phyloP scores from a whole-genome alignment of 371 early-diverging fungal species.

The Mortierella sp. region DNA sequence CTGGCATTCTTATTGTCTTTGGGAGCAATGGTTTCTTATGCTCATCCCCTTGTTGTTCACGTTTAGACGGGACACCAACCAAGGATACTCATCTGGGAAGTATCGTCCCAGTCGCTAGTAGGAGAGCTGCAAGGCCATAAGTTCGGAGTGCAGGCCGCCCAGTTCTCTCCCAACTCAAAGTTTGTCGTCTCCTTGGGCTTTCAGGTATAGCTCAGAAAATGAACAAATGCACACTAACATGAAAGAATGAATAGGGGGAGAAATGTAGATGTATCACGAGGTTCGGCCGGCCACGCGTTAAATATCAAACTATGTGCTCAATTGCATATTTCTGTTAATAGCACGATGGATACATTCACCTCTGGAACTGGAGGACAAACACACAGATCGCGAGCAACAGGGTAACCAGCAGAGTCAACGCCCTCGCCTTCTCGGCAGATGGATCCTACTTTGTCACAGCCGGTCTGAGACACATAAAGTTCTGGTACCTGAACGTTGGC shows the following conservation, averaged over 20 bases:
- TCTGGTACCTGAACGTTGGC: slow-evolving; percentile 80
- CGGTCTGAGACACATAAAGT: slow-evolving; percentile 85
- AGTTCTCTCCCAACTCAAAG: slow-evolving; percentile 83
- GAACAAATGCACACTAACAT: not conserved
- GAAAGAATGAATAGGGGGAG: not conserved
- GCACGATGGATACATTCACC: slow-evolving; percentile 87
- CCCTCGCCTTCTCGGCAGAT: slow-evolving; percentile 76
- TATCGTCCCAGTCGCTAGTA: slow-evolving; percentile 66
- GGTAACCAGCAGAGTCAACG: slow-evolving; percentile 72
- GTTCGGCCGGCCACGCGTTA: too few species aligned
- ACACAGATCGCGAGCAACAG: slow-evolving; percentile 77
- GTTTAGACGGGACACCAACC: slow-evolving; percentile 88
- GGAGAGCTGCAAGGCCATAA: slow-evolving; percentile 84
- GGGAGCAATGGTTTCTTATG: not conserved
- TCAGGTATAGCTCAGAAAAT: slow-evolving; percentile 65
- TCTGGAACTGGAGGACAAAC: slow-evolving; percentile 88
- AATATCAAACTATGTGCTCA: not conserved
- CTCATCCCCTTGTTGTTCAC: not conserved
- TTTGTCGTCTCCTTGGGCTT: slow-evolving; percentile 87
- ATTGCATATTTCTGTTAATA: slow-evolving; percentile 44
- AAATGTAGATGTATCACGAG: not conserved
- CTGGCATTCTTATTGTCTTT: not conserved
- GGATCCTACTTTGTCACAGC: slow-evolving; percentile 86
- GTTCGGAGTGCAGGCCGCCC: slow-evolving; percentile 81
- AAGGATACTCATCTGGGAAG: slow-evolving; percentile 82